Evolutionary conservation across 306 rosid genomes (phyloP).

Genomic region (Cucumis sativus): DNA sequence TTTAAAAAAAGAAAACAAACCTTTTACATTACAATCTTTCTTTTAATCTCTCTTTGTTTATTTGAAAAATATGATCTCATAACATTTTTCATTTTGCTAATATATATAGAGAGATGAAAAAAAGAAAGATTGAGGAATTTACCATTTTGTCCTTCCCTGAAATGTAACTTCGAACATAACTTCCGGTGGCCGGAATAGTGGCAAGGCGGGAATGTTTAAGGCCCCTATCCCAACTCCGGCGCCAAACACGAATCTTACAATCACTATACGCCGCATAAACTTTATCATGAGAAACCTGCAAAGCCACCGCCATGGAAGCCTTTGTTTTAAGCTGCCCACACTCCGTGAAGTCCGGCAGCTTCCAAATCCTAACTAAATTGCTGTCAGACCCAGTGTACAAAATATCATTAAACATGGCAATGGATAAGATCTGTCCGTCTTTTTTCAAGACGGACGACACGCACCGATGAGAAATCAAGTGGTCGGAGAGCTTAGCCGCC

Average conservation of each 20-base stretch:
- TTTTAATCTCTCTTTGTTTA: not conserved
- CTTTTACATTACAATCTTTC: not conserved
- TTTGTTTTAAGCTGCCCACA: conserved; percentile 70
- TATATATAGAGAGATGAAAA: not conserved
- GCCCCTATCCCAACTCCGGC: conserved; percentile 52
- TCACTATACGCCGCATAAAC: conserved; percentile 89
- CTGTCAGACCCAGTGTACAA: conserved; percentile 73
- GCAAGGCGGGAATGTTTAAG: conserved; percentile 57
- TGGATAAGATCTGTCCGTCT: conserved; percentile 68
- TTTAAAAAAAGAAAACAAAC: no score
- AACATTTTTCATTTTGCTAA: not conserved
- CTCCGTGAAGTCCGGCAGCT: conserved; percentile 74
- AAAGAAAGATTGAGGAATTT: not conserved
- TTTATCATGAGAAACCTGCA: conserved; percentile 57
- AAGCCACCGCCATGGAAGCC: conserved; percentile 55
- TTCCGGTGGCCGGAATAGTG: conserved; percentile 57
- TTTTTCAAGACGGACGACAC: conserved; percentile 75
- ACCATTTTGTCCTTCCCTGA: conserved; percentile 73
- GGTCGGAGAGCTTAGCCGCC: conserved; percentile 25
- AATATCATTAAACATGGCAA: conserved; percentile 47
- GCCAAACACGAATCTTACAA: conserved; percentile 73
- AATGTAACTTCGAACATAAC: conserved; percentile 61
- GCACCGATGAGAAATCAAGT: conserved; percentile 50
- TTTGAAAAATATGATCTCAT: not conserved
- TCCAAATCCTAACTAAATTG: conserved; percentile 65